Percentiles rank a stretch among this genome's conserved stretches.
Conservation (phyloP, 108 stramenopile species). For the Schizochytrium sp. region DNA sequence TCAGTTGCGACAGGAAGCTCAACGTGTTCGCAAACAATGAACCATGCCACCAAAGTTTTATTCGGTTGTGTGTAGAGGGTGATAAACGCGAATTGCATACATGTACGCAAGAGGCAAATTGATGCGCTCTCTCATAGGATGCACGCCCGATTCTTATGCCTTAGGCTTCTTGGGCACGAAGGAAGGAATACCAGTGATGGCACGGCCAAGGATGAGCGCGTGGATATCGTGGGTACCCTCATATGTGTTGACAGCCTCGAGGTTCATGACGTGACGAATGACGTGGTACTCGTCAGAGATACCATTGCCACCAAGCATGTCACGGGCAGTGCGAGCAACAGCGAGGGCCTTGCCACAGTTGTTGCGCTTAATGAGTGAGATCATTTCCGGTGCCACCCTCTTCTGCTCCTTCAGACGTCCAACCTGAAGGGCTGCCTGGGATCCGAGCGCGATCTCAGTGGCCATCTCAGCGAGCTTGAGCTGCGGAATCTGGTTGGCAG, state of each 20-base stretch:
- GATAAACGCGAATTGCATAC: too few species aligned
- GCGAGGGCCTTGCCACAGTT: conserved; percentile 91
- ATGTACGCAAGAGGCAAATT: too few species aligned
- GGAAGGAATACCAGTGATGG: conserved; percentile 89
- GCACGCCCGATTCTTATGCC: too few species aligned
- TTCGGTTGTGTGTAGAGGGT: too few species aligned
- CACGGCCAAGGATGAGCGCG: conserved; percentile 91
- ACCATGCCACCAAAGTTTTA: too few species aligned
- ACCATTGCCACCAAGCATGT: conserved; percentile 96
- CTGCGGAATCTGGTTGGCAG: conserved; percentile 92
- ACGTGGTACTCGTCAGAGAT: conserved; percentile 96
- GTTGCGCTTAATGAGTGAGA: conserved; percentile 93
- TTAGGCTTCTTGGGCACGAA: conserved; percentile 77
- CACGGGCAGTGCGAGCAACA: conserved; percentile 85
- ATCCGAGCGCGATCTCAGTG: conserved; percentile 80
- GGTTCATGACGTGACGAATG: conserved; percentile 92
- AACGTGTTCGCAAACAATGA: too few species aligned
- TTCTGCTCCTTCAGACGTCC: conserved; percentile 84
- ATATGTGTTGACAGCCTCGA: conserved; percentile 98
- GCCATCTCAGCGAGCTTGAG: conserved; percentile 94
- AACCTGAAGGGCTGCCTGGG: conserved; percentile 78
- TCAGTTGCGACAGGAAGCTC: too few species aligned
- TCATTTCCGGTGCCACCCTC: conserved; percentile 81
- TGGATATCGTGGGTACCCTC: conserved; percentile 98
- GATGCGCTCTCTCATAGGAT: too few species aligned